Conservation (phyloP, 192 early-diverging fungal genomes). For the Lunasporangiospora selenospora region DNA sequence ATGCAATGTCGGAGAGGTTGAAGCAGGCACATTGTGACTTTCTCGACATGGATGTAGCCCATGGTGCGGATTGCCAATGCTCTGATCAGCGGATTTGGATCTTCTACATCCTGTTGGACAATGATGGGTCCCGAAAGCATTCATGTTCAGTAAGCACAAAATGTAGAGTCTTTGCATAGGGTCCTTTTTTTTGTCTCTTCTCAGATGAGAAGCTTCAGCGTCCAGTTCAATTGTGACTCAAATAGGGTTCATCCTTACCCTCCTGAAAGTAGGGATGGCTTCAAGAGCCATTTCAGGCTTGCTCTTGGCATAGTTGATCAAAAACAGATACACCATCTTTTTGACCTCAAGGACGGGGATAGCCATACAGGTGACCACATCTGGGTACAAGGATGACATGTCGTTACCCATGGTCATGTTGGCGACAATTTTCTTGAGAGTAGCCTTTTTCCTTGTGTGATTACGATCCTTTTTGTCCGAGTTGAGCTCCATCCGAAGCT, state of each 20-base stretch:
- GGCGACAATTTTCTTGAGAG: constrained; percentile 95
- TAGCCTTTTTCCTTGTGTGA: constrained; percentile 81
- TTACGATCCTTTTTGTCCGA: constrained; percentile 87
- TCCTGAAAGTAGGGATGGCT: constrained; percentile 88
- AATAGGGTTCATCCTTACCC: no score
- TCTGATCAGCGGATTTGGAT: constrained; percentile 93
- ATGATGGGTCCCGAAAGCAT: no score
- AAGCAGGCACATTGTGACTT: constrained; percentile 83
- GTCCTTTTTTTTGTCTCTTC: no score
- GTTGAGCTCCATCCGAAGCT: constrained; percentile 85
- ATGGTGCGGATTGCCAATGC: constrained; percentile 97
- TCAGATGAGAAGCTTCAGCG: no score
- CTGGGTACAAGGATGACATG: constrained; percentile 92
- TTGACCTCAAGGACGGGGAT: constrained; percentile 87
- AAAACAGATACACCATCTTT: constrained; percentile 94
- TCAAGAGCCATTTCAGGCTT: constrained; percentile 94
- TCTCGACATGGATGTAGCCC: constrained; percentile 95
- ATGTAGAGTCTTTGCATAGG: no score
- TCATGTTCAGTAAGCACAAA: no score
- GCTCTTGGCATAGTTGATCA: constrained; percentile 95
- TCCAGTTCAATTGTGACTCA: no score
- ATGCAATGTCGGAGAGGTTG: constrained; percentile 86
- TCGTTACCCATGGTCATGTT: constrained; percentile 99
- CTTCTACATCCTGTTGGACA: constrained; percentile 89
- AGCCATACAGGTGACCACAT: constrained; percentile 92